These are phyloP conservation scores for Yarrowia osloensis DNA, from an alignment of 805 yeast species.

Conservation along the genomic window DNA sequence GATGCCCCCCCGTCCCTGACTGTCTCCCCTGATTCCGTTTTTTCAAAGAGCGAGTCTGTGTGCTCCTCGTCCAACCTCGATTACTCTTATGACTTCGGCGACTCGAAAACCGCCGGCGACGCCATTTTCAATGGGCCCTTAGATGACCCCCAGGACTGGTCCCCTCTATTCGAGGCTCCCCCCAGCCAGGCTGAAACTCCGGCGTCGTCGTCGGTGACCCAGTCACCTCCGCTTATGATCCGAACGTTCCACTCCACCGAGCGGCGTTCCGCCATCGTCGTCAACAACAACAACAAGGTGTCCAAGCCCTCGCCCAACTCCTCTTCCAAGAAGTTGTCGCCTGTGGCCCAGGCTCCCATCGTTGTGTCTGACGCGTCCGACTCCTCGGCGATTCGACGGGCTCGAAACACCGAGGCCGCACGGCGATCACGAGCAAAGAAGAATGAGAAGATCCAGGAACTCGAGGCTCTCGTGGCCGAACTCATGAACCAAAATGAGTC, in stretches of 20 bases:
- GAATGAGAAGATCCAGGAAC: slow-evolving; percentile 79
- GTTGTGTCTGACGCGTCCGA: slow-evolving; percentile 56
- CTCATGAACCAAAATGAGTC: slow-evolving; percentile 57
- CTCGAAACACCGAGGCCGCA: slow-evolving; percentile 90
- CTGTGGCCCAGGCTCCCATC: slow-evolving; percentile 56
- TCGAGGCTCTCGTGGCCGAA: slow-evolving; percentile 74
- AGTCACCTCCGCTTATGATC: slow-evolving; percentile 24
- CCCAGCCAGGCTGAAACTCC: slow-evolving; percentile 18
- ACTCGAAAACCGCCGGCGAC: slow-evolving; percentile 8
- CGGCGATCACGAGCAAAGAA: slow-evolving; percentile 92
- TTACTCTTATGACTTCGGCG: slow-evolving; percentile 23
- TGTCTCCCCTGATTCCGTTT: slow-evolving; percentile 26
- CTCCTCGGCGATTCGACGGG: slow-evolving; percentile 72
- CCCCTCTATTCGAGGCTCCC: slow-evolving; percentile 32
- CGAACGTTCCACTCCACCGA: slow-evolving; percentile 30
- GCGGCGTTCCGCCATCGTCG: slow-evolving; percentile 34
- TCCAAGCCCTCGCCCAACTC: slow-evolving; percentile 19
- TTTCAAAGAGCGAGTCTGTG: slow-evolving; percentile 23
- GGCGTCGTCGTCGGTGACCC: slow-evolving; percentile 1
- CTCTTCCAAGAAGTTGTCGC: slow-evolving; percentile 46
- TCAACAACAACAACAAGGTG: slow-evolving; percentile 24
- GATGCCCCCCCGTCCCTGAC: slow-evolving; percentile 24
- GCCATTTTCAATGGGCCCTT: slow-evolving; percentile 23
- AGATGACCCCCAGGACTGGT: slow-evolving; percentile 33
- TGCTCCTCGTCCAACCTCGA: slow-evolving; percentile 29